Evolutionary conservation across 768 basidiomycete species (phyloP), one percentile per base, ranked within the genome.

Genomic region (Coprinopsis strossmayeri): DNA sequence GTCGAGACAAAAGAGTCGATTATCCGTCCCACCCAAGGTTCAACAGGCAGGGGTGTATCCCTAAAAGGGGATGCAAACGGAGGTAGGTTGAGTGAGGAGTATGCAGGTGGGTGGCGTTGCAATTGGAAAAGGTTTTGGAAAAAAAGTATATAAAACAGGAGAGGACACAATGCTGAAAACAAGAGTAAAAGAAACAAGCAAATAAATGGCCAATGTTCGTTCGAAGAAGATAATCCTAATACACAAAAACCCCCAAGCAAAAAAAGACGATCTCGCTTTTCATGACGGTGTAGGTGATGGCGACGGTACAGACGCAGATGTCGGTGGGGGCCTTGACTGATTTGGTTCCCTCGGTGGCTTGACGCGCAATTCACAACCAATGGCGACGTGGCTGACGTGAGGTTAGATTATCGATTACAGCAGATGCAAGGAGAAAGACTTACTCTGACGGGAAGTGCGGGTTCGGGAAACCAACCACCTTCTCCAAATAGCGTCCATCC

Each of bases 401-500:
- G 15, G 30, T 32, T 32, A 32, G 30, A 7, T 15, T 32, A 15
- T 32, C 15, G 30, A 15, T 32, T 7, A 15, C 9, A 15, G 30
- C 7, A 32, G 15, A 32, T n/a, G n/a, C n/a, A 32, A 7, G 15
- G 7, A 7, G 47, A 23, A 23, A 53, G 13, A 84, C 91, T 62
- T 66, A 97, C 93, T 97, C 94, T 51, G 92, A 94, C 20, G 95
- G 92, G 76, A 93, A 96, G 62, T 97, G 91, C 1, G 84, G 80
- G 65, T 97, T 94, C 24, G 96, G 96, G 76, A 98, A 98, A 30
- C 96, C 96, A 38, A 97, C 95, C 15, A 81, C 81, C 69, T 91
- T 91, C 55, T 86, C 82, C 62, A 97, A 63, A 70, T 99, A 99
- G 21, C 62, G 62, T 57, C 73, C 75, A 62, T 97, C 93, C 50